Evolutionary conservation across 2,329 filamentous ascomycete species (phyloP), one percentile per base, ranked within the genome.

Genomic region (Penicillium sp.): DNA sequence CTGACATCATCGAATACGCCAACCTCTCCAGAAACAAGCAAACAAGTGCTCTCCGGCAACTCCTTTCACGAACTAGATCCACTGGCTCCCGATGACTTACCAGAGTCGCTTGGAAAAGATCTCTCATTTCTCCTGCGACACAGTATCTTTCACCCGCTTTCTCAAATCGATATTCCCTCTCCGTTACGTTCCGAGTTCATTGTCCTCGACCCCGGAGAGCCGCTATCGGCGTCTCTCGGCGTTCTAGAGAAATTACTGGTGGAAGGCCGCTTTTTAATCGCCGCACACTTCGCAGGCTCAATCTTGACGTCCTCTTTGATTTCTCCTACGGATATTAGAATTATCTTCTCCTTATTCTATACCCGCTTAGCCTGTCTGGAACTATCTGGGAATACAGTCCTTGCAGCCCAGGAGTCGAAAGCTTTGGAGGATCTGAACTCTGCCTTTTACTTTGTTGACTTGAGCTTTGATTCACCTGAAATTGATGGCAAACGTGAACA

Each of bases 141-240:
- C 3, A 84, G 90, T 57, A 87, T 92, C 50, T 96, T 92, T 75
- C 92, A 96, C 67, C 84, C 87, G 1, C 78, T 96, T 22, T 85
- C 87, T 0, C 81, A 81, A 14, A 79, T 84, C 40, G 76, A 81
- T 45, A 73, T 84, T 40, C 81, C 82, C 4, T 73, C 74, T 7
- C 74, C 90, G 3, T 92, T 96, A 69, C 84, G 89, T 54, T 82
- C 82, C 57, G 82, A 89, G 0, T 71, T 83, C 18, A 79, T 85
- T 55, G 83, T 86, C 57, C 86, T 89, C 1, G 69, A 78, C 1
- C 74, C 83, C 0, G 79, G 83, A 25, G 83, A 87, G 0, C 77
- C 88, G 0, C 55, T 76, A 18, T 55, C 63, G 5, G 58, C 66
- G 6, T 67, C 66, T 39, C 64, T 76, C 22, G 53, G 61, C 30